These are phyloP conservation scores for Gymnopus androsaceus DNA, from an alignment of 1,284 basidiomycete genomes.

Conservation along the genomic window DNA sequence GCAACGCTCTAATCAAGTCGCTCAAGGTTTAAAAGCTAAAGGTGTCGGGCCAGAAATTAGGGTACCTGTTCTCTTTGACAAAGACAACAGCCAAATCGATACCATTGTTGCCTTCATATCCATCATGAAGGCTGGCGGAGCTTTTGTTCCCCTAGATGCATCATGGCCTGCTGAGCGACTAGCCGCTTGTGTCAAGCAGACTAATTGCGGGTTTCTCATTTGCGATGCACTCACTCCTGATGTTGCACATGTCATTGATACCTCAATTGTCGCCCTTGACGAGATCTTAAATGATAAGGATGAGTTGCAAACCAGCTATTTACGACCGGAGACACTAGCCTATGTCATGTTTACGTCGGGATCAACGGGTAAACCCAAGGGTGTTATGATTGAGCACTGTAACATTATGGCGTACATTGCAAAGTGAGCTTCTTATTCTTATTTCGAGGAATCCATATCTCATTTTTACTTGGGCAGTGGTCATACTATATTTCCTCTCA, in stretches of 20 bases:
- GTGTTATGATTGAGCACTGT: slow-evolving; percentile 13
- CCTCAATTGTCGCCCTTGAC: not conserved
- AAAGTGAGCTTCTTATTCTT: not conserved
- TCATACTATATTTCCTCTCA: not conserved
- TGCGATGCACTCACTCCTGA: not conserved
- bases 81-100: slow-evolving; percentile 5
- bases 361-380: slow-evolving; percentile 15
- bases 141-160: slow-evolving; percentile 12
- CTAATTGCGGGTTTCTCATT: not conserved
- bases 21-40: slow-evolving; percentile 1
- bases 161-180: slow-evolving; percentile 12
- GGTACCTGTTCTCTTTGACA: slow-evolving; percentile 11
- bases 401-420: slow-evolving; percentile 5
- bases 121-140: slow-evolving; percentile 16
- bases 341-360: slow-evolving; percentile 14
- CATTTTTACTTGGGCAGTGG: not conserved
- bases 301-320: too few species aligned
- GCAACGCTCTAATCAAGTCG: not conserved
- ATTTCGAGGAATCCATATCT: not conserved
- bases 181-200: not conserved
- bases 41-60: slow-evolving; percentile 4
- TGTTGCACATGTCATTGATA: not conserved
- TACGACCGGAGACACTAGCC: too few species aligned
- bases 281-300: not conserved
- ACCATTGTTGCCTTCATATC: slow-evolving; percentile 13